phyloP scores from a whole-genome alignment of 192 early-diverging fungal genomes.

The Obelidium mucronatum region DNA sequence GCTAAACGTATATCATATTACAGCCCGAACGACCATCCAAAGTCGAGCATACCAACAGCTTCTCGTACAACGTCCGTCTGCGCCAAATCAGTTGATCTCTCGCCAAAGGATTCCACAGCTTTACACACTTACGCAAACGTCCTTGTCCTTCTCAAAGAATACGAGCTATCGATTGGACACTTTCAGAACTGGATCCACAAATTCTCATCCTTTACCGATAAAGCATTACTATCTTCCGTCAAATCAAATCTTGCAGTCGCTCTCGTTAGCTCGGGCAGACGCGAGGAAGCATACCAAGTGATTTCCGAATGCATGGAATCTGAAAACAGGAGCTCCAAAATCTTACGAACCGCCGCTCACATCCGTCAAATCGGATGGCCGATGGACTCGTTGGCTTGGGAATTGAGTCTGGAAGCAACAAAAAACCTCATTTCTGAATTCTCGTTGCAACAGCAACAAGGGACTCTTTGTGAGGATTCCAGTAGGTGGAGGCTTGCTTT shows the following conservation, averaged over 20 bases:
- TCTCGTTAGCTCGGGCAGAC: neutral
- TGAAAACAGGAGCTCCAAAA: neutral
- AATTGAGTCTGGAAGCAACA: too few species aligned
- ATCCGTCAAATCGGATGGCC: conserved; percentile 27
- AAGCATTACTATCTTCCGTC: too few species aligned
- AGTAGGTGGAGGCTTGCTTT: conserved; percentile 20
- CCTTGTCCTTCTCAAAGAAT: conserved; percentile 4
- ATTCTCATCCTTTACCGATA: neutral
- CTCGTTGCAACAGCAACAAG: neutral
- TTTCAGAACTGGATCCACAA: neutral
- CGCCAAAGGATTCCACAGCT: neutral
- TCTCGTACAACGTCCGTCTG: neutral
- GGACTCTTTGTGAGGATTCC: neutral
- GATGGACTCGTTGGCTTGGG: neutral
- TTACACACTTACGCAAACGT: neutral
- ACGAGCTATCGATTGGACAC: neutral
- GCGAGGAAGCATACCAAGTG: neutral
- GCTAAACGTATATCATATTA: neutral
- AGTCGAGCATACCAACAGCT: neutral
- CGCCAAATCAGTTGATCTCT: neutral
- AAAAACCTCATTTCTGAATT: too few species aligned
- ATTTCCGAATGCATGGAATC: neutral
- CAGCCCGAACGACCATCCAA: conserved; percentile 16
- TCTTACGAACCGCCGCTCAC: neutral
- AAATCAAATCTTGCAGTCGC: neutral